phyloP scores from a whole-genome alignment of 495 filamentous ascomycete species.

The Terfezia claveryi region DNA sequence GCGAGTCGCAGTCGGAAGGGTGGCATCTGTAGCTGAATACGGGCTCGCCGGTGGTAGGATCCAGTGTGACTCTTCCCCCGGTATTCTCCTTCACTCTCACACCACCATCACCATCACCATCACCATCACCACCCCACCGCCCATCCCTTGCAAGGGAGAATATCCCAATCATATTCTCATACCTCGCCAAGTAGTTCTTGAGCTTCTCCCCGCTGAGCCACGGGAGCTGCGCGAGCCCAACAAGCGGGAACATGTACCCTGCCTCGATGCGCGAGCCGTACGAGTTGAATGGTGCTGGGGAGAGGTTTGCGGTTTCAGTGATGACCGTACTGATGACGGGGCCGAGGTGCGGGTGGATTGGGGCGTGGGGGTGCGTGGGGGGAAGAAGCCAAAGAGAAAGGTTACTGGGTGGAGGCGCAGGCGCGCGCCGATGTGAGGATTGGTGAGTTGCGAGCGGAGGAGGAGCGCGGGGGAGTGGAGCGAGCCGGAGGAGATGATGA shows the following conservation, averaged over 20 bases:
- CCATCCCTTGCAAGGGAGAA: conserved; percentile 17
- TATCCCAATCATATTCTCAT: conserved; percentile 33
- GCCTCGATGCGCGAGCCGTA: conserved; percentile 70
- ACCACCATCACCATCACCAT: conserved; percentile 8
- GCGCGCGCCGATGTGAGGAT: conserved; percentile 64
- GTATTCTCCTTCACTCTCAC: conserved; percentile 45
- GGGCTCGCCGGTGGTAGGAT: conserved; percentile 40
- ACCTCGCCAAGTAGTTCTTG: neutral
- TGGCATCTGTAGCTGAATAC: conserved; percentile 38
- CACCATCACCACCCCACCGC: neutral
- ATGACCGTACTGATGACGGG: conserved; percentile 60
- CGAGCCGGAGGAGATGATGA: conserved; percentile 52
- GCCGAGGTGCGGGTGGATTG: conserved; percentile 18
- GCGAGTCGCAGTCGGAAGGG: neutral
- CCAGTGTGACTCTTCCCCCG: conserved; percentile 49
- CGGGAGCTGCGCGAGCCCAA: conserved; percentile 32
- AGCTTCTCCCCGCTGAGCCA: neutral
- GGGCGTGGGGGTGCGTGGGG: neutral
- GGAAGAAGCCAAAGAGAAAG: too few relatives aligned
- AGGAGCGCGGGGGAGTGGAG: conserved; percentile 57
- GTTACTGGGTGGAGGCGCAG: too few relatives aligned
- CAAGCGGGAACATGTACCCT: conserved; percentile 36
- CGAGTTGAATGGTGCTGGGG: conserved; percentile 33
- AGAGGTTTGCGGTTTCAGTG: conserved; percentile 58
- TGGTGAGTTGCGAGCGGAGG: conserved; percentile 33